Conservation (phyloP, 805 yeast species). For the Debaryomyces castellii region DNA sequence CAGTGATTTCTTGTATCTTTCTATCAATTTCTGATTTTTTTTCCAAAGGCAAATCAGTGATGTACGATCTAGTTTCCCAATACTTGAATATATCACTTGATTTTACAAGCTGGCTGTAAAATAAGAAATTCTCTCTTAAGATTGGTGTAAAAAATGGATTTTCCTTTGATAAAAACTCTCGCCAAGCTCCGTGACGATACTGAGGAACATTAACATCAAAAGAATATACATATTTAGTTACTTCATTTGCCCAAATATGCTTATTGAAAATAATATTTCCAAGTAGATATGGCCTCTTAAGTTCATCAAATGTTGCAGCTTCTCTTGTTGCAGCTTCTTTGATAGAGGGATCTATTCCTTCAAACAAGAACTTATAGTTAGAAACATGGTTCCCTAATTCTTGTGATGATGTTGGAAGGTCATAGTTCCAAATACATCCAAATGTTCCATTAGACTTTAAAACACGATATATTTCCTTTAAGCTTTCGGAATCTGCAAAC, state of each 20-base stretch:
- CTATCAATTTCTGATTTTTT: conserved; percentile 32
- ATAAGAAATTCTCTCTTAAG: conserved; percentile 29
- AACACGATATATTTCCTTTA: conserved; percentile 51
- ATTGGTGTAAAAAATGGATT: conserved; percentile 34
- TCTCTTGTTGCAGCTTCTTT: not conserved
- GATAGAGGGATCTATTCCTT: not conserved
- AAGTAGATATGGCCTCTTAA: conserved; percentile 4
- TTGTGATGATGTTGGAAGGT: conserved; percentile 17
- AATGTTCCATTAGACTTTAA: conserved; percentile 48
- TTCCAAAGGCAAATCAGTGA: conserved; percentile 42
- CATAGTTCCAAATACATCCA: conserved; percentile 63
- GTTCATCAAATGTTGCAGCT: not conserved
- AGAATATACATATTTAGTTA: conserved; percentile 31
- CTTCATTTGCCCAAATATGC: conserved; percentile 37
- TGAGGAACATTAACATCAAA: conserved; percentile 53
- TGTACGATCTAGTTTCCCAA: conserved; percentile 57
- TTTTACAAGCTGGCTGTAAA: conserved; percentile 27
- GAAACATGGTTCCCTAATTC: conserved; percentile 9
- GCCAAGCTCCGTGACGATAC: conserved; percentile 52
- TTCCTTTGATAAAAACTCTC: conserved; percentile 24
- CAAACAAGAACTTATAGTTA: not conserved
- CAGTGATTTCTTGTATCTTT: conserved; percentile 28
- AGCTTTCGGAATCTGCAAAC: conserved; percentile 53
- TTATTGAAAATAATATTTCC: conserved; percentile 14
- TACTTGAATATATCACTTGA: conserved; percentile 42